Conservation (phyloP, 2,329 filamentous ascomycete genomes). For the Xylariales sp. region DNA sequence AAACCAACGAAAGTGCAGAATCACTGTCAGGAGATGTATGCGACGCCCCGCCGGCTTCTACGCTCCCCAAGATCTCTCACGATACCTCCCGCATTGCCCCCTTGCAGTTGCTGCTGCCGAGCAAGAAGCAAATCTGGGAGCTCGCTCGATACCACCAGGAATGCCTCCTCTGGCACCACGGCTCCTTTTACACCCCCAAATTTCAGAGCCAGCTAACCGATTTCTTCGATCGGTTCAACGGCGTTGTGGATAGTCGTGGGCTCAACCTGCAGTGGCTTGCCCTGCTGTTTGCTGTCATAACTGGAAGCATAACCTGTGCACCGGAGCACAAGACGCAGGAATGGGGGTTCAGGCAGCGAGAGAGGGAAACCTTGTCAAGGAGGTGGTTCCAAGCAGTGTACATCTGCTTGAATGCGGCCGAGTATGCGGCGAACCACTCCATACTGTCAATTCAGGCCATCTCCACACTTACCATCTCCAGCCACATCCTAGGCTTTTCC, state of each 20-base stretch:
- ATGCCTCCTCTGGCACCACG: conserved; percentile 20
- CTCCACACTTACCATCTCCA: conserved; percentile 40
- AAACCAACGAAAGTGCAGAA: conserved; percentile 4
- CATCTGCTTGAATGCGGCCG: conserved; percentile 38
- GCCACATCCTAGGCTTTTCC: conserved; percentile 42
- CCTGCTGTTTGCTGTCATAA: conserved; percentile 38
- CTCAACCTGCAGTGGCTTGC: conserved; percentile 40
- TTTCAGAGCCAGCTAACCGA: conserved; percentile 31
- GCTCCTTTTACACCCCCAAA: conserved; percentile 19
- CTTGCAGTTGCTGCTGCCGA: conserved; percentile 17
- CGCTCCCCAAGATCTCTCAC: conserved; percentile 10
- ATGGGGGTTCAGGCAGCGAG: conserved; percentile 34
- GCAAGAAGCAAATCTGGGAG: conserved; percentile 12
- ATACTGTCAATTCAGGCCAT: conserved; percentile 41
- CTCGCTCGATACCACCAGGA: conserved; percentile 17
- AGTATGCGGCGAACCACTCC: conserved; percentile 38
- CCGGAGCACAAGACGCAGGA: conserved; percentile 24
- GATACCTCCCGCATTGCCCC: conserved; percentile 7
- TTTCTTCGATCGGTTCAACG: conserved; percentile 29
- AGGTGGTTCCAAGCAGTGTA: conserved; percentile 41
- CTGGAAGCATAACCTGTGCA: conserved; percentile 36
- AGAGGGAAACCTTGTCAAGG: conserved; percentile 34
- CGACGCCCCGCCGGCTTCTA: not conserved
- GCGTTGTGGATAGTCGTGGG: conserved; percentile 23
- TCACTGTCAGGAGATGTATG: conserved; percentile 6